Evolutionary conservation across 1,139 yeast species (phyloP).

Genomic region (Candida sanyaensis): DNA sequence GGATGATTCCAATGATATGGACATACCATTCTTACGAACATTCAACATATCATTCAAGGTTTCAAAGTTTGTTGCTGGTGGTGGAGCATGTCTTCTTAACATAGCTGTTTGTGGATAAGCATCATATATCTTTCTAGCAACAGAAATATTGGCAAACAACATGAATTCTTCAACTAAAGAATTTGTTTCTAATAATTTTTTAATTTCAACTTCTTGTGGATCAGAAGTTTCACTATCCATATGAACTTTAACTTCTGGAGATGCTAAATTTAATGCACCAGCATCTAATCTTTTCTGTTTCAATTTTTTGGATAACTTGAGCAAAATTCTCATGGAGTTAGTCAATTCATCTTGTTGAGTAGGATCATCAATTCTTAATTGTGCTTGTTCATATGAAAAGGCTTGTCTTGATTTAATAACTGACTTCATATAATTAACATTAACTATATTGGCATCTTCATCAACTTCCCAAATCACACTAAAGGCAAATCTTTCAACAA

Average conservation of each 20-base stretch:
- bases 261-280: conserved; percentile 95
- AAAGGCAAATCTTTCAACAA: conserved; percentile 94
- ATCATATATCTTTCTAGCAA: conserved; percentile 88
- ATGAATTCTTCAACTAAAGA: conserved; percentile 97
- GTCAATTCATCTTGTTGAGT: conserved; percentile 81
- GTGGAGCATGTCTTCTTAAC: conserved; percentile 96
- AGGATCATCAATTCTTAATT: conserved; percentile 83
- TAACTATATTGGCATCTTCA: conserved; percentile 81
- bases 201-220: conserved; percentile 94
- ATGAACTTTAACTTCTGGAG: conserved; percentile 97
- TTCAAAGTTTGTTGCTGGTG: conserved; percentile 94
- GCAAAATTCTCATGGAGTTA: conserved; percentile 80
- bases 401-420: conserved; percentile 92
- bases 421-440: conserved; percentile 80
- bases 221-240: conserved; percentile 97
- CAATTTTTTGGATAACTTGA: conserved; percentile 75
- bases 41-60: conserved; percentile 84
- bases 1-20: conserved; percentile 80
- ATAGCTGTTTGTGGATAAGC: conserved; percentile 97
- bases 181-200: conserved; percentile 84
- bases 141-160: conserved; percentile 96
- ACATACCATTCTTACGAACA: conserved; percentile 73
- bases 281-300: conserved; percentile 87
- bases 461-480: conserved; percentile 96
- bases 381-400: conserved; percentile 93